Percentiles rank a stretch among this genome's conserved stretches.
Evolutionary conservation across 495 filamentous ascomycete species (phyloP).

Genomic region (Schizothecium vesticola): DNA sequence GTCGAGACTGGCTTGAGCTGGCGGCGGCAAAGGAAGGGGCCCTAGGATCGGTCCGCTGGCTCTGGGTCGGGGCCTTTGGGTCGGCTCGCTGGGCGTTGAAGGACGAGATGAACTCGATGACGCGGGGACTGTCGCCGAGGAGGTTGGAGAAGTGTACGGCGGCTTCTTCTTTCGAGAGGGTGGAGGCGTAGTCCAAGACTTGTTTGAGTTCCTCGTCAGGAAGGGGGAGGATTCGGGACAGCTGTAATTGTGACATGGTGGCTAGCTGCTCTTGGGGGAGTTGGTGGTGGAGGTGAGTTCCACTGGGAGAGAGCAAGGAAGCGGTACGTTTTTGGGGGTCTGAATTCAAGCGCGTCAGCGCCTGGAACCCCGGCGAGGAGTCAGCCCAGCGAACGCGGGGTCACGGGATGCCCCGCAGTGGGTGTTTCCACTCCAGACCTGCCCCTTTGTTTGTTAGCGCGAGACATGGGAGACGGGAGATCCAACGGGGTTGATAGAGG

Average conservation of each 20-base stretch:
- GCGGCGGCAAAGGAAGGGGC: constrained; percentile 11
- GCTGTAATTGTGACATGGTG: constrained; percentile 58
- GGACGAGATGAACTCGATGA: constrained; percentile 84
- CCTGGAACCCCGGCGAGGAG: background rate
- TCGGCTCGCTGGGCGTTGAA: constrained; percentile 72
- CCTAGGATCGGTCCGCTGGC: background rate
- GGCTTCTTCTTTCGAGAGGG: constrained; percentile 62
- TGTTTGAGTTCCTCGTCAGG: constrained; percentile 78
- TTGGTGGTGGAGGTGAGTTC: background rate
- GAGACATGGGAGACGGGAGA: no score
- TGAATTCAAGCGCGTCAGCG: background rate
- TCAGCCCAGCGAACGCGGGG: background rate
- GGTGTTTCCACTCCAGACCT: no score
- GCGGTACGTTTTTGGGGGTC: background rate
- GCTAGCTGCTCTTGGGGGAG: background rate
- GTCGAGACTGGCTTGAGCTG: constrained; percentile 23
- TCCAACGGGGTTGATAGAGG: no score
- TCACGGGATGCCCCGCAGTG: background rate
- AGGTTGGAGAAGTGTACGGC: constrained; percentile 82
- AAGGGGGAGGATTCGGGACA: constrained; percentile 73
- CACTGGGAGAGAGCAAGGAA: background rate
- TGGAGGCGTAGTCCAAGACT: constrained; percentile 71
- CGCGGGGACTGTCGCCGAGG: constrained; percentile 78
- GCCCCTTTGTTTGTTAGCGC: no score
- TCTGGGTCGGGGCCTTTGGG: constrained; percentile 18